Percentiles rank a stretch among this genome's conserved stretches.
Conservation (phyloP, 2,329 filamentous ascomycete species). For the Pestalotiopsis sp. region DNA sequence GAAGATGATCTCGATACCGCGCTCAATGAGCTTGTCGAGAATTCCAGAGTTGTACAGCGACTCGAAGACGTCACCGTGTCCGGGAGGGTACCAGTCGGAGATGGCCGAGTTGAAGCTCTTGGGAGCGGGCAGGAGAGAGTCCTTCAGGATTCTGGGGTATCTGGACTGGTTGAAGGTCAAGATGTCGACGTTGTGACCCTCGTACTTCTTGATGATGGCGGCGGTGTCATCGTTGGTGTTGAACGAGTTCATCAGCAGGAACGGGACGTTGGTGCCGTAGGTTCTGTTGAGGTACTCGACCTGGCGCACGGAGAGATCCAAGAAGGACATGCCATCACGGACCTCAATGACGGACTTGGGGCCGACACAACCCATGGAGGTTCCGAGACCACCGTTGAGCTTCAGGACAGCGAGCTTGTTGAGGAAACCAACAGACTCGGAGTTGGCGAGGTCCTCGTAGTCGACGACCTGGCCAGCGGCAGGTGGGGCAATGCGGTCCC, state of each 20-base stretch:
- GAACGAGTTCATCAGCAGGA: conserved; percentile 99
- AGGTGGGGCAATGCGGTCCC: conserved; percentile 94
- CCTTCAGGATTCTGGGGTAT: conserved; percentile 97
- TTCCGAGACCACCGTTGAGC: conserved; percentile 98
- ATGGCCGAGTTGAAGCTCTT: conserved; percentile 87
- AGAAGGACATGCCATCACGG: conserved; percentile 99
- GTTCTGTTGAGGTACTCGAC: conserved; percentile 99
- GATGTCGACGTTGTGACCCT: conserved; percentile 99
- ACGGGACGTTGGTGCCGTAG: conserved; percentile 95
- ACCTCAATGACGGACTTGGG: conserved; percentile 99
- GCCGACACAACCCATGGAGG: conserved; percentile 98
- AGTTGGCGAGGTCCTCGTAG: conserved; percentile 87
- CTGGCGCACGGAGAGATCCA: conserved; percentile 97
- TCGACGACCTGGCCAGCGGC: conserved; percentile 92
- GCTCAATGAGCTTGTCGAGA: conserved; percentile 92
- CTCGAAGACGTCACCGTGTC: conserved; percentile 99
- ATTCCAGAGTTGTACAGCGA: conserved; percentile 99
- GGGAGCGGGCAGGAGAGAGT: conserved; percentile 93
- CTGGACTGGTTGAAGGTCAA: conserved; percentile 99
- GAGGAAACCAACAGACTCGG: conserved; percentile 89
- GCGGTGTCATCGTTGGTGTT: conserved; percentile 98
- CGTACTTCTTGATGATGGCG: conserved; percentile 99
- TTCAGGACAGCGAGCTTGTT: conserved; percentile 98
- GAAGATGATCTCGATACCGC: conserved; percentile 97
- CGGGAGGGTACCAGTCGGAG: conserved; percentile 97